Percentiles rank a stretch among this genome's conserved stretches.
These are phyloP conservation scores for Amanita molliuscula DNA, from an alignment of 768 basidiomycete genomes.

Conservation along the genomic window DNA sequence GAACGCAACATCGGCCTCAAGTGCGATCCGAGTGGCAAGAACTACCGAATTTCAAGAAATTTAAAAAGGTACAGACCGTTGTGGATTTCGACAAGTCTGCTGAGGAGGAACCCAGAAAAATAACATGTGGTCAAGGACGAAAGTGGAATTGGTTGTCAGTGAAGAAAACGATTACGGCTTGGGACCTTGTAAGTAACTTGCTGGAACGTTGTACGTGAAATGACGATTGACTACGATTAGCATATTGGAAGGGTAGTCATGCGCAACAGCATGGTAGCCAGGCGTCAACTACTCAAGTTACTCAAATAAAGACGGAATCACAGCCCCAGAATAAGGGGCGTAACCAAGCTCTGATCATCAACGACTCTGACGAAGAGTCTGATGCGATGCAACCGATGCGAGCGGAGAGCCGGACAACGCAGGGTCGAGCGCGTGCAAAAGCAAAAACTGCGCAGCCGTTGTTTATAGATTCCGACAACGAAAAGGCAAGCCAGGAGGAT, in stretches of 20 bases:
- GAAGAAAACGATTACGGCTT: conserved; percentile 46
- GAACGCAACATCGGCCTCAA: conserved; percentile 7
- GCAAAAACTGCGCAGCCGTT: conserved; percentile 19
- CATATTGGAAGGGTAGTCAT: conserved; percentile 42
- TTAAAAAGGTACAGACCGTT: conserved; percentile 43
- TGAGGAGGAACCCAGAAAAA: conserved; percentile 16
- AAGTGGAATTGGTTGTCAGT: conserved; percentile 40
- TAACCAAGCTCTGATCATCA: conserved; percentile 17
- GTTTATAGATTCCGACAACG: conserved; percentile 44
- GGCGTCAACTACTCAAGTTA: conserved; percentile 11
- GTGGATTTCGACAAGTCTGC: not conserved
- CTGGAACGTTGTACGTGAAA: not conserved
- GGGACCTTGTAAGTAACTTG: conserved; percentile 30
- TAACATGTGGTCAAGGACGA: conserved; percentile 16
- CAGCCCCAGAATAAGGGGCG: conserved; percentile 12
- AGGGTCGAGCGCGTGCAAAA: not conserved
- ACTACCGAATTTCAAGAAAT: conserved; percentile 66
- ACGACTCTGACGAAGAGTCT: conserved; percentile 30
- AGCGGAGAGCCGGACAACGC: conserved; percentile 13
- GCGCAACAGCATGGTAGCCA: conserved; percentile 14
- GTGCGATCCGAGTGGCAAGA: conserved; percentile 33
- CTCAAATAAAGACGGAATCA: conserved; percentile 4
- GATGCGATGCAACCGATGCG: conserved; percentile 4
- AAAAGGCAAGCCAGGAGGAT: too few relatives aligned
- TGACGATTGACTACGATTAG: conserved; percentile 18